Evolutionary conservation across 2,329 filamentous ascomycete species (phyloP).

Genomic region (Neospermospora avenae): DNA sequence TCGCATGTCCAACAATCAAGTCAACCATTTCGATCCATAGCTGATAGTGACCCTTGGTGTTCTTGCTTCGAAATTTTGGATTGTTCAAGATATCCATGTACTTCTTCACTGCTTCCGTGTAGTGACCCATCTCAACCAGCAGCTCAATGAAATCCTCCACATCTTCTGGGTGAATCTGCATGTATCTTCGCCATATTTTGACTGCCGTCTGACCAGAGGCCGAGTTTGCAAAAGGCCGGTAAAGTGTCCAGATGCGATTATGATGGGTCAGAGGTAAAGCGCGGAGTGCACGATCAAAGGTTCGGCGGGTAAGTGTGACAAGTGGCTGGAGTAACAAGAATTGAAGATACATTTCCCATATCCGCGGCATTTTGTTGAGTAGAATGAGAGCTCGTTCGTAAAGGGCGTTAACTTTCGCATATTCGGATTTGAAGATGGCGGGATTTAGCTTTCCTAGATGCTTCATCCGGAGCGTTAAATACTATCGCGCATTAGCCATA

Average conservation of each 20-base stretch:
- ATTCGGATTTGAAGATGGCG: slow-evolving; percentile 74
- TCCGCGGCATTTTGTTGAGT: slow-evolving; percentile 96
- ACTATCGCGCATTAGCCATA: slow-evolving; percentile 47
- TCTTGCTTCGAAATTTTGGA: slow-evolving; percentile 83
- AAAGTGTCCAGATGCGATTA: slow-evolving; percentile 90
- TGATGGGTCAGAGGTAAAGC: slow-evolving; percentile 94
- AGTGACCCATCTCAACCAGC: slow-evolving; percentile 74
- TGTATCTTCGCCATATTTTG: slow-evolving; percentile 91
- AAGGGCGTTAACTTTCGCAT: slow-evolving; percentile 87
- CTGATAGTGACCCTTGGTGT: slow-evolving; percentile 92
- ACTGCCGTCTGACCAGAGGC: slow-evolving; percentile 87
- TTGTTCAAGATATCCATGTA: slow-evolving; percentile 95
- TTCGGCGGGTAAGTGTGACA: slow-evolving; percentile 78
- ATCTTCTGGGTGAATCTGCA: slow-evolving; percentile 95
- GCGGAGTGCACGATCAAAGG: slow-evolving; percentile 88
- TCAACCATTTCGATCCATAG: slow-evolving; percentile 98
- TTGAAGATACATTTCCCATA: slow-evolving; percentile 96
- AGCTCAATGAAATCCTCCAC: slow-evolving; percentile 93
- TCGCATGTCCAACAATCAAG: slow-evolving; percentile 84
- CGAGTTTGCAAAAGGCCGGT: slow-evolving; percentile 86
- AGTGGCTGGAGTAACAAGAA: slow-evolving; percentile 92
- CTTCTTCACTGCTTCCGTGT: slow-evolving; percentile 84
- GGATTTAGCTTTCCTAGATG: slow-evolving; percentile 82
- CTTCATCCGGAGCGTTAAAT: slow-evolving; percentile 78
- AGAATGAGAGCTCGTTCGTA: slow-evolving; percentile 91